Evolutionary conservation across 1,284 basidiomycete species (phyloP).

Genomic region (Moesziomyces antarcticus): DNA sequence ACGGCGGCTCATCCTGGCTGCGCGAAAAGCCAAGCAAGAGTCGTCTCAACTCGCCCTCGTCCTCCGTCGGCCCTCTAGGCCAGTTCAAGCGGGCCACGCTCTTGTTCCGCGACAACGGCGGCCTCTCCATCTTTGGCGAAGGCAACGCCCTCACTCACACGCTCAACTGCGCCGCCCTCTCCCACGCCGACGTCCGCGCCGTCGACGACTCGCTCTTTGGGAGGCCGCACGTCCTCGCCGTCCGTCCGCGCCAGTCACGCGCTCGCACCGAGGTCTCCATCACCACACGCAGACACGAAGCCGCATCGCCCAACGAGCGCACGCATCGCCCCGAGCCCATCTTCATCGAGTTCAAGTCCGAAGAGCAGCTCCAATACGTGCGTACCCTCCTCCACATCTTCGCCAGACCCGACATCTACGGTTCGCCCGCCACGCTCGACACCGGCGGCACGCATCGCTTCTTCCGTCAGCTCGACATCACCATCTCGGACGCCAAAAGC

Average conservation of each 20-base stretch:
- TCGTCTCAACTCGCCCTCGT: conserved; percentile 37
- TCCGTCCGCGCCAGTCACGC: conserved; percentile 35
- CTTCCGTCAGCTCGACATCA: conserved; percentile 55
- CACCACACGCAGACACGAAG: conserved; percentile 29
- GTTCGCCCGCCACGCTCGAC: conserved; percentile 21
- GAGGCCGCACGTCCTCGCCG: conserved; percentile 43
- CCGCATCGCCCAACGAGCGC: conserved; percentile 14
- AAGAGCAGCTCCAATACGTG: conserved; percentile 40
- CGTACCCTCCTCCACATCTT: conserved; percentile 41
- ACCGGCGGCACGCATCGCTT: conserved; percentile 49
- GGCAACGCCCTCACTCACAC: conserved; percentile 53
- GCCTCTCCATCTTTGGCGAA: conserved; percentile 49
- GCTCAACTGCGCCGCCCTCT: conserved; percentile 33
- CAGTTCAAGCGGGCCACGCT: conserved; percentile 52
- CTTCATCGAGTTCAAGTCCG: conserved; percentile 49
- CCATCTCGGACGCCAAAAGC: conserved; percentile 51
- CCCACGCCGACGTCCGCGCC: conserved; percentile 47
- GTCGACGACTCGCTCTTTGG: conserved; percentile 57
- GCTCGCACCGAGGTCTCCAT: conserved; percentile 16
- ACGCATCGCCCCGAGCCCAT: conserved; percentile 41
- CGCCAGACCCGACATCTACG: conserved; percentile 52
- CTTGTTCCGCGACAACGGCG: conserved; percentile 53
- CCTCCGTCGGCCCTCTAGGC: conserved; percentile 20
- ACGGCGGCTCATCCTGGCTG: conserved; percentile 32
- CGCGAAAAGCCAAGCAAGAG: conserved; percentile 47